Evolutionary conservation across 495 filamentous ascomycete species (phyloP).

Genomic region (Trichoderma parareesei): DNA sequence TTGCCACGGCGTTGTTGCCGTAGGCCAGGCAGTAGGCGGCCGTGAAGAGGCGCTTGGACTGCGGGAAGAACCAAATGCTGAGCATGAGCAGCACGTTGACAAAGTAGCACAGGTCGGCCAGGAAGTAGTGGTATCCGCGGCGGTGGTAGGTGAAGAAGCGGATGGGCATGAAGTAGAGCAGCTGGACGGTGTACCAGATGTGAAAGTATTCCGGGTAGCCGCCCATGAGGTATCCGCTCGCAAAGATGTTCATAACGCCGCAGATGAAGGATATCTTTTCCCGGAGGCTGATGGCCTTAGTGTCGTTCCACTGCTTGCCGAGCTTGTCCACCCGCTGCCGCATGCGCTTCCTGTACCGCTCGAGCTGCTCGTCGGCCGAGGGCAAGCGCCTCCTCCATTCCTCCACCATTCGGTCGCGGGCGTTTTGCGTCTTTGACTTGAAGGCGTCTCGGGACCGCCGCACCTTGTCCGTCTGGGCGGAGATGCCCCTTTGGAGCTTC

Average conservation of each 20-base stretch:
- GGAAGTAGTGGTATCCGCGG: slow-evolving; percentile 91
- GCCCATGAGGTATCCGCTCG: slow-evolving; percentile 90
- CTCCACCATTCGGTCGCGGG: slow-evolving; percentile 67
- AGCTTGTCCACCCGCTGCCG: slow-evolving; percentile 78
- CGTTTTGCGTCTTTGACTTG: slow-evolving; percentile 35
- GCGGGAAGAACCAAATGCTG: slow-evolving; percentile 83
- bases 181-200: slow-evolving; percentile 79
- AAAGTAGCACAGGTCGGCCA: slow-evolving; percentile 96
- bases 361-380: slow-evolving; percentile 83
- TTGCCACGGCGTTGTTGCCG: slow-evolving; percentile 94
- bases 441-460: slow-evolving; percentile 73
- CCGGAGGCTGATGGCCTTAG: slow-evolving; percentile 74
- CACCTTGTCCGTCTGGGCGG: slow-evolving; percentile 76
- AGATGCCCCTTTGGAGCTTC: slow-evolving; percentile 70
- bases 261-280: slow-evolving; percentile 96
- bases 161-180: slow-evolving; percentile 93
- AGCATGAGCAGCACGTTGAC: slow-evolving; percentile 82
- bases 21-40: slow-evolving; percentile 86
- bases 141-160: slow-evolving; percentile 84
- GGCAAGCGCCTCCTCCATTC: slow-evolving; percentile 79
- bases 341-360: slow-evolving; percentile 84
- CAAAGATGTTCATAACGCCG: slow-evolving; percentile 92
- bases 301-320: slow-evolving; percentile 77
- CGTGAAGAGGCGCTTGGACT: slow-evolving; percentile 87
- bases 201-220: slow-evolving; percentile 81